Base-by-base conservation (phyloP, 1,139 yeast species). In the Geotrichum fermentans region DNA sequence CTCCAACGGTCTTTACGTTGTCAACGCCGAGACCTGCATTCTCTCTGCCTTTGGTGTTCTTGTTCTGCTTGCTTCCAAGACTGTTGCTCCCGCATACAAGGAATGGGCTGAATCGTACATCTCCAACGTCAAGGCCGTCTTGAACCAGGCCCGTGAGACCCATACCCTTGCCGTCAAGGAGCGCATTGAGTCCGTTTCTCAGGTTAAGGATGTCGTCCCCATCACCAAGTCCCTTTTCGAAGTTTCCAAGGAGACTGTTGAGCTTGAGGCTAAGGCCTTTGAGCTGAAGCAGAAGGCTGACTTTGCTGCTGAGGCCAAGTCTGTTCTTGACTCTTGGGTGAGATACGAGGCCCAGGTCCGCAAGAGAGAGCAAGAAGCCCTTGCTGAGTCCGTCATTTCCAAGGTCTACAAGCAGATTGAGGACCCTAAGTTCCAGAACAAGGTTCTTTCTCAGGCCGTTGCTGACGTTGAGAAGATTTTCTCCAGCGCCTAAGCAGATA, bases 241-340 rank as follows among this genome's bases (percentile, higher is more conserved):
- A 63, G 80, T 90, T 55, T 90, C 98, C 56, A 90, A 88, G 78
- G 96, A 92, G 75, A 92, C 98, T 56, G 96, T 92, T 60, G 80
- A 86, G 74, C 79, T 89, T 65, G 98, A 92, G 79, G 95, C 97
- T 57, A 79, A 88, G 73, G 81, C 92, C 47, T 92, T 90, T 65
- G 96, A 84, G 73, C 79, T 86, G 70, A 85, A 89, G 78, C 98
- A 92, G 77, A 73, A 82, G 69, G 88, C 87, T 60, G 92, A 83
- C 57, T 80, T 88, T 62, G 92, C 95, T 55, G 63, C 74, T 55
- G 96, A 89, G 77, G 97, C 97, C 66, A 89, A 85, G 77, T 74
- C 95, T 53, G 95, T 92, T 55, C 82, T 92, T 69, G 98, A 92
- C 74, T 88, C 97, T 33, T 92, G 98, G 98, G 97, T 89, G 63